Conservation (phyloP, 1,284 basidiomycete species). For the Tetrapyrgos nigripes region DNA sequence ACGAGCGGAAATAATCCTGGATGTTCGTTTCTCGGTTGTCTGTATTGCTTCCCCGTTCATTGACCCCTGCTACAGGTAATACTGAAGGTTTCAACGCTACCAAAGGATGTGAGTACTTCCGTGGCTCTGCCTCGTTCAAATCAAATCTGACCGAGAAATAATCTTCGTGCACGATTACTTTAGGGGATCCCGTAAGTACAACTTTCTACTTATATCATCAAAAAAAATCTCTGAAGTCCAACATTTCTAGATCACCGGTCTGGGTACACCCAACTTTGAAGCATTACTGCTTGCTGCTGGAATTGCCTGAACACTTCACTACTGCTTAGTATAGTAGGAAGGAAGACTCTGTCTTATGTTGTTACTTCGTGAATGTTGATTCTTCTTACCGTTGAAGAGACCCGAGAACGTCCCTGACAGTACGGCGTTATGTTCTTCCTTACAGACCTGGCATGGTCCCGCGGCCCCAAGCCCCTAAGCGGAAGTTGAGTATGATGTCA, state of each 20-base stretch:
- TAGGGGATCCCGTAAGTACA: slow-evolving; percentile 10
- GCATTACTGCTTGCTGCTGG: slow-evolving; percentile 10
- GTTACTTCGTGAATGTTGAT: no score
- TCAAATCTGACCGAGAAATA: background rate
- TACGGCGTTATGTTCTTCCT: no score
- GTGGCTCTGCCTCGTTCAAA: background rate
- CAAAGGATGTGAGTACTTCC: slow-evolving; percentile 6
- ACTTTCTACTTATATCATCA: background rate
- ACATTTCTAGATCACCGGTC: slow-evolving; percentile 5
- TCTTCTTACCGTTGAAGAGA: no score
- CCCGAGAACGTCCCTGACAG: no score
- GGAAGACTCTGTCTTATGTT: no score
- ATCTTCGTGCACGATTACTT: background rate
- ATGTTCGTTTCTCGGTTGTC: background rate
- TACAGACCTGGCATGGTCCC: no score
- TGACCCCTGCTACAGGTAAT: background rate
- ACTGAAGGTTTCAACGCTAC: slow-evolving; percentile 17
- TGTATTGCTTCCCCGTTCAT: background rate
- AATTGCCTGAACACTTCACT: background rate
- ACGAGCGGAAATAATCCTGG: slow-evolving; percentile 15
- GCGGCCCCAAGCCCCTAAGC: no score
- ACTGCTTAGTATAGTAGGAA: no score
- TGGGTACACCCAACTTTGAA: slow-evolving; percentile 9
- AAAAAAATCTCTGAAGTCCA: background rate
- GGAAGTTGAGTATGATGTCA: no score